Conservation (phyloP, 2,329 filamentous ascomycete genomes). For the Rhynchosporium agropyri region DNA sequence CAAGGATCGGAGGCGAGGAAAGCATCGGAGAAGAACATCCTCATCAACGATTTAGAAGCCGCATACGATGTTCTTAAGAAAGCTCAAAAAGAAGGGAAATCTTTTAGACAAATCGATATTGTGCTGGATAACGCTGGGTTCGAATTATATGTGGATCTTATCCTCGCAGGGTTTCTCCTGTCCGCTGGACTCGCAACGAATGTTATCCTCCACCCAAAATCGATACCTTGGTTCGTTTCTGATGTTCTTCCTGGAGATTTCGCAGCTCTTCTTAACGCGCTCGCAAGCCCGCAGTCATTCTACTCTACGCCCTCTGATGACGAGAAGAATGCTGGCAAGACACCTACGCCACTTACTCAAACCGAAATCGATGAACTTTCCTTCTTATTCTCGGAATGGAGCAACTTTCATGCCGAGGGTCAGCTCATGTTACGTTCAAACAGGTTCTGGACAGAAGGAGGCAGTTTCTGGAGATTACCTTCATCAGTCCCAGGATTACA, state of each 20-base stretch:
- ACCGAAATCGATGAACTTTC: conserved; percentile 67
- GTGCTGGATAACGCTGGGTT: conserved; percentile 97
- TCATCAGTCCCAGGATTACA: conserved; percentile 66
- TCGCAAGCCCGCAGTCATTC: conserved; percentile 77
- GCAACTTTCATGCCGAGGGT: conserved; percentile 76
- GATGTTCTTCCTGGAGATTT: conserved; percentile 91
- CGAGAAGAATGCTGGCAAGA: conserved; percentile 57
- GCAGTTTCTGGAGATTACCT: conserved; percentile 88
- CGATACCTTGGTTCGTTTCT: conserved; percentile 97
- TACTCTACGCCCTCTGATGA: conserved; percentile 77
- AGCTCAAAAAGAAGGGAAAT: conserved; percentile 63
- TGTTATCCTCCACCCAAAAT: conserved; percentile 89
- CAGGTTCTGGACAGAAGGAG: conserved; percentile 85
- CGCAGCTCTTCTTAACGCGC: conserved; percentile 73
- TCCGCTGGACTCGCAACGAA: conserved; percentile 82
- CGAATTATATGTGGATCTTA: conserved; percentile 92
- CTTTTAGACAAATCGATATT: conserved; percentile 82
- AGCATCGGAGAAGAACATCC: conserved; percentile 84
- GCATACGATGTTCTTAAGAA: conserved; percentile 71
- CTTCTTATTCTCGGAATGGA: conserved; percentile 85
- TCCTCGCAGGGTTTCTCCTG: conserved; percentile 88
- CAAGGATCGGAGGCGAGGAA: conserved; percentile 89
- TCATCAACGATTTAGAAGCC: conserved; percentile 78
- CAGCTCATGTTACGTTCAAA: conserved; percentile 83
- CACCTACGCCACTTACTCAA: conserved; percentile 64